Base-by-base conservation (phyloP, 768 basidiomycete genomes). In the Russula earlei region DNA sequence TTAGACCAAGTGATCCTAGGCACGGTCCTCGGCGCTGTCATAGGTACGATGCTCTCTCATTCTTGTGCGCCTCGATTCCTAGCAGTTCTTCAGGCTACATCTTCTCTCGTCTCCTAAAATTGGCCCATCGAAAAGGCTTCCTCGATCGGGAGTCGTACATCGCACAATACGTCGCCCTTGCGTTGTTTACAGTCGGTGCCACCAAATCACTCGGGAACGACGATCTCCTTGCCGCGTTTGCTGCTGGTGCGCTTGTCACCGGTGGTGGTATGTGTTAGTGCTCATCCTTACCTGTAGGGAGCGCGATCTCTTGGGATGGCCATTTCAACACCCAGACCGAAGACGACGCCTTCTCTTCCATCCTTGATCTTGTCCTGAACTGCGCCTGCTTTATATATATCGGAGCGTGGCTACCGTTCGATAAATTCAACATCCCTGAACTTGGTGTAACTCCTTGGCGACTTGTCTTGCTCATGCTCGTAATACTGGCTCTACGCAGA, bases 261-360 rank as follows among this genome's bases (percentile, higher is more conserved):
- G 10, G 11, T 5, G 3, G 42, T 25, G 5, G 14, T 37, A 6
- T 25, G 10, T 36, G 14, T 53, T 20, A 3, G 11, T 20, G 9
- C 9, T 53, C 36, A 50, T 19, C n/a, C 15, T 50, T 46, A 55
- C 54, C 67, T 42, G 67, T 70, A 84, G 94, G 94, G 3, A 83
- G 78, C 50, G 90, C 94, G 1, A 86, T 97, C 61, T 90, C 90
- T 7, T 94, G 90, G 91, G 92, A 95, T 68, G 88, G 83, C 3
- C 76, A 89, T 62, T 88, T 88, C 71, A 86, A 88, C 63, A 70
- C 71, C 19, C 83, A 90, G 56, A 90, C 81, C 0, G 88, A 94
- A 69, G 83, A 87, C 60, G 89, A 92, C 55, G 75, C 82, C 11
- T 97, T 99, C 67, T 85, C 91, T 1, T 85, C 91, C 24, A 88